Conservation (phyloP, 306 rosid genomes). For the Lupinus albus region DNA sequence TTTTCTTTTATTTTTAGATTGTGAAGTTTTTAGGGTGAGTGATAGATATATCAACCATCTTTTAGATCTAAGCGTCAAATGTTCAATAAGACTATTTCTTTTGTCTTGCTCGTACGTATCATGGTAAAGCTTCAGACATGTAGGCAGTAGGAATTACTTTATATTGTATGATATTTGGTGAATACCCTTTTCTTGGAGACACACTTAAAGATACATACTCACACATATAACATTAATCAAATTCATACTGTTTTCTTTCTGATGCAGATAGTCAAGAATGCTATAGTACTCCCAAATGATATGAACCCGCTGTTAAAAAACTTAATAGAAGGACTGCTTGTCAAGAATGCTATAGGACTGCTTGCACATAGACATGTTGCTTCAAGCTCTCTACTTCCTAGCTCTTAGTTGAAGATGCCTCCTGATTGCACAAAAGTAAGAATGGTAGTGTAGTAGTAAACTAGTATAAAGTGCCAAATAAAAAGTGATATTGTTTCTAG, state of each 20-base stretch:
- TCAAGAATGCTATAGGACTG: conserved; percentile 62
- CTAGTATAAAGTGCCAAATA: background rate
- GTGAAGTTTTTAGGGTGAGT: conserved; percentile 43
- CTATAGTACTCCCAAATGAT: conserved; percentile 67
- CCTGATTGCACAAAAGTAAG: conserved; percentile 11
- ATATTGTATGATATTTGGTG: conserved; percentile 89
- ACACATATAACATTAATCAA: background rate
- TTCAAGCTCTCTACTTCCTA: conserved; percentile 11
- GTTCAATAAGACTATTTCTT: conserved; percentile 57
- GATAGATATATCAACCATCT: conserved; percentile 34
- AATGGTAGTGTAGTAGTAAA: background rate
- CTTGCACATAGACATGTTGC: conserved; percentile 54
- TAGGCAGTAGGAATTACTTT: conserved; percentile 98
- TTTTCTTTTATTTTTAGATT: conserved; percentile 47
- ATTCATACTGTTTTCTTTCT: conserved; percentile 29
- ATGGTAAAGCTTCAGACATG: conserved; percentile 87
- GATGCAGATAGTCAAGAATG: conserved; percentile 82
- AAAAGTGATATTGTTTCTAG: conserved; percentile 8
- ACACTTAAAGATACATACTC: conserved; percentile 86
- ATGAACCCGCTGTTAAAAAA: conserved; percentile 68
- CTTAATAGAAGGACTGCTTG: conserved; percentile 81
- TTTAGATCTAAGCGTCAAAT: conserved; percentile 51
- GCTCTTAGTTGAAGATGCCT: conserved; percentile 34
- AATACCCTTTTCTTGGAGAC: conserved; percentile 94
- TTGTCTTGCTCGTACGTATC: conserved; percentile 74